Evolutionary conservation across 805 yeast species (phyloP).

Genomic region (Cyberlindnera nakhonratchasimensis): DNA sequence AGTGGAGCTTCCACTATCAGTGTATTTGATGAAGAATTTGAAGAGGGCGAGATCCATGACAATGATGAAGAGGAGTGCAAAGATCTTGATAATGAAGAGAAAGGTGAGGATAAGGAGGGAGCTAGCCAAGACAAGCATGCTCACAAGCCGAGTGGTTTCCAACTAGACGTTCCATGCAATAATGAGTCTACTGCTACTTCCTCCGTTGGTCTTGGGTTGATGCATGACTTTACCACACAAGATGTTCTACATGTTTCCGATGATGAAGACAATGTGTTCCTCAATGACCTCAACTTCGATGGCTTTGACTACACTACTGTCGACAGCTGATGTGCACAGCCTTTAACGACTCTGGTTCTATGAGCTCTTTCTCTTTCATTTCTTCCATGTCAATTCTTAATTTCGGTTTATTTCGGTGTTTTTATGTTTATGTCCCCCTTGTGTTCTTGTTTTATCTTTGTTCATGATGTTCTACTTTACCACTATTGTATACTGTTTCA

Average conservation of each 20-base stretch:
- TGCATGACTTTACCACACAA: conserved; percentile 8
- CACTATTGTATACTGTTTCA: no score
- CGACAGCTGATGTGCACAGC: not conserved
- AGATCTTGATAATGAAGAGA: conserved; percentile 1
- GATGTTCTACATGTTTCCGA: conserved; percentile 4
- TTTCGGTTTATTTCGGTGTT: no score
- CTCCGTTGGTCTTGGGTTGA: conserved; percentile 7
- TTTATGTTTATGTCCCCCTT: no score
- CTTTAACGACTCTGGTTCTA: not conserved
- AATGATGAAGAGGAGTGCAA: conserved; percentile 1
- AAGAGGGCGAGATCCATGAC: conserved; percentile 5
- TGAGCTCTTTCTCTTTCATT: not conserved
- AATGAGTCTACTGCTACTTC: conserved; percentile 4
- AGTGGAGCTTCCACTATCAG: conserved; percentile 16
- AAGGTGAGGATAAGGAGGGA: not conserved
- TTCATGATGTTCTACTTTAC: no score
- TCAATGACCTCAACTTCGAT: conserved; percentile 19
- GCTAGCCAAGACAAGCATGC: not conserved
- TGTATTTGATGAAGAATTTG: conserved; percentile 3
- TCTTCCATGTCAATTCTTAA: no score
- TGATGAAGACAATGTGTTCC: conserved; percentile 17
- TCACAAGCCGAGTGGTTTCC: not conserved
- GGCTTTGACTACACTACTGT: conserved; percentile 5
- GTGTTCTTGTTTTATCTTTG: not conserved
- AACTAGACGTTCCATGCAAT: not conserved